A percentile compares a stretch with the other conserved stretches of the same genome.
phyloP scores from a whole-genome alignment of 2,329 filamentous ascomycete genomes.

The Sporothrix phasma region DNA sequence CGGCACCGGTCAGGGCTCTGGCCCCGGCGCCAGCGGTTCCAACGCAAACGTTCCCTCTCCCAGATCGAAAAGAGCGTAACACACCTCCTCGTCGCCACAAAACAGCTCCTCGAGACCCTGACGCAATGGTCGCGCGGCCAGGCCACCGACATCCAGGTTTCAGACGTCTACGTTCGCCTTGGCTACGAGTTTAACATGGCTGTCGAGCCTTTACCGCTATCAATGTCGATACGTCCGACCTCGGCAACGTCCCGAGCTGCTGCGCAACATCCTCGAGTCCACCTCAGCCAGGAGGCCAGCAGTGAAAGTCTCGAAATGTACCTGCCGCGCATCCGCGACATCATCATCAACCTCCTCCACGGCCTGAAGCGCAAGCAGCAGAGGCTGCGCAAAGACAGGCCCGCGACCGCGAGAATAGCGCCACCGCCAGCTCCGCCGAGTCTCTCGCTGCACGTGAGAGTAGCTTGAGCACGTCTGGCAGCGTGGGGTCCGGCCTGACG shows the following conservation, averaged over 20 bases:
- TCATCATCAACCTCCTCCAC: conserved; percentile 95
- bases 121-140: conserved; percentile 94
- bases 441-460: conserved; percentile 27
- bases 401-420: conserved; percentile 50
- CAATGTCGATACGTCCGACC: conserved; percentile 85
- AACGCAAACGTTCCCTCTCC: conserved; percentile 54
- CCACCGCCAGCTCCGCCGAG: conserved; percentile 35
- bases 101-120: conserved; percentile 91
- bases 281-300: conserved; percentile 95
- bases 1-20: conserved; percentile 28
- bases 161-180: conserved; percentile 92
- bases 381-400: conserved; percentile 60
- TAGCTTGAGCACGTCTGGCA: conserved; percentile 51
- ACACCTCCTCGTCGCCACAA: conserved; percentile 92
- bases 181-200: conserved; percentile 99
- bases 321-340: conserved; percentile 87
- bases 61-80: conserved; percentile 99
- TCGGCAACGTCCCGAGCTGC: conserved; percentile 86
- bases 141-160: conserved; percentile 89
- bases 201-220: conserved; percentile 95
- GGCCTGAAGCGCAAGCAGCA: conserved; percentile 96
- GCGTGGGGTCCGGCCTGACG: conserved; percentile 47
- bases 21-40: conserved; percentile 29
- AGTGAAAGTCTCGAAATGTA: conserved; percentile 89
- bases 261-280: conserved; percentile 85